These are phyloP conservation scores for Salvia miltiorrhiza DNA, from an alignment of 257 asterid species.

Conservation along the genomic window DNA sequence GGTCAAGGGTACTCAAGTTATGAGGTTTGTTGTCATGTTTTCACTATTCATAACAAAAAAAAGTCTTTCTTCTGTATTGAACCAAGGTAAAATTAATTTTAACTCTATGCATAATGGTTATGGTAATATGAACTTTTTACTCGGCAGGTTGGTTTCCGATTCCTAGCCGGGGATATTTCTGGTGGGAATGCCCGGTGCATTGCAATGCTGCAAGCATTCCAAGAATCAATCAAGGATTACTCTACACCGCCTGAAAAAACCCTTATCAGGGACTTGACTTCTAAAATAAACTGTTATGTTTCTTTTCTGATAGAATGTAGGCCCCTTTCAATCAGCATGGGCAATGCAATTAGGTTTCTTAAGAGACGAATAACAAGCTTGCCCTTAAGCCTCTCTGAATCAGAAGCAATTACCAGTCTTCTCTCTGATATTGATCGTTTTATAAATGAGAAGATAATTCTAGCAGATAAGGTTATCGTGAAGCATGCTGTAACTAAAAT, in stretches of 20 bases:
- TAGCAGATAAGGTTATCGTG: conserved; percentile 75
- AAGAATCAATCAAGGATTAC: conserved; percentile 71
- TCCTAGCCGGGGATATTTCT: conserved; percentile 65
- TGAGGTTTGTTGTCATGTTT: neutral
- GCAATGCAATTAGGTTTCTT: conserved; percentile 79
- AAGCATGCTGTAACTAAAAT: conserved; percentile 83
- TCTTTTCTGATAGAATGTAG: conserved; percentile 80
- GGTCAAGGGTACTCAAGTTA: neutral
- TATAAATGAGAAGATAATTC: conserved; percentile 70
- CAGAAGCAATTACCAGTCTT: conserved; percentile 76
- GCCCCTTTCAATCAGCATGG: conserved; percentile 91
- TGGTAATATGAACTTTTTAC: conserved; percentile 2
- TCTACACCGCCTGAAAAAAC: conserved; percentile 68
- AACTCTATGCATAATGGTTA: neutral
- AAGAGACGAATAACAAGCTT: conserved; percentile 56
- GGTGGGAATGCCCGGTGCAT: conserved; percentile 89
- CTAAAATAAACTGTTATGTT: conserved; percentile 55
- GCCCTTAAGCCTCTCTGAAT: conserved; percentile 54
- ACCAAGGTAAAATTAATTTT: neutral
- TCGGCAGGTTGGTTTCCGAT: conserved; percentile 71
- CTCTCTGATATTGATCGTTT: conserved; percentile 70
- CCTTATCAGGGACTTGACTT: conserved; percentile 62
- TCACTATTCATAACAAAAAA: neutral
- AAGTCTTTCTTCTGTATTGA: neutral
- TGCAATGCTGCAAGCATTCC: conserved; percentile 79